A percentile compares a stretch with the other conserved stretches of the same genome.
Evolutionary conservation across 108 stramenopile genomes (phyloP).

Genomic region (Nitzschia sp.): DNA sequence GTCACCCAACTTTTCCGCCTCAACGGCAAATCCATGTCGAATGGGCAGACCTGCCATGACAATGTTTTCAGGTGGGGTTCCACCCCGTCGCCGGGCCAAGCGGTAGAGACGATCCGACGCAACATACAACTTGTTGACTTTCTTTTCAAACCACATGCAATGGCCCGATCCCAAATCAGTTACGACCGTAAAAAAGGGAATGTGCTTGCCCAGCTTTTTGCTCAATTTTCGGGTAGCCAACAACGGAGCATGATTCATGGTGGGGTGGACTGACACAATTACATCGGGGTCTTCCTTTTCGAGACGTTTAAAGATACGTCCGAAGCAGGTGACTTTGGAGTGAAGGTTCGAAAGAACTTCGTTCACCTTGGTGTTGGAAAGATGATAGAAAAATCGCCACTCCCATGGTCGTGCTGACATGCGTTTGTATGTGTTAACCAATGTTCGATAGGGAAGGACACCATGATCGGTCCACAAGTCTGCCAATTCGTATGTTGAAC

Average conservation of each 20-base stretch:
- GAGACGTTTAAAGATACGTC: slow-evolving; percentile 59
- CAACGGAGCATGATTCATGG: slow-evolving; percentile 90
- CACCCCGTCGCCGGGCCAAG: slow-evolving; percentile 66
- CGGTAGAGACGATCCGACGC: slow-evolving; percentile 76
- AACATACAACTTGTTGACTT: slow-evolving; percentile 87
- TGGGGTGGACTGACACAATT: slow-evolving; percentile 91
- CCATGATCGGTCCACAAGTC: slow-evolving; percentile 84
- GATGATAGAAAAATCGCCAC: slow-evolving; percentile 85
- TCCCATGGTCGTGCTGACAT: slow-evolving; percentile 83
- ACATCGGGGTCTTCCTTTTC: slow-evolving; percentile 79
- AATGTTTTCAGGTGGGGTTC: slow-evolving; percentile 79
- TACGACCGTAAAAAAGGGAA: slow-evolving; percentile 94
- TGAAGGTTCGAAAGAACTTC: slow-evolving; percentile 60
- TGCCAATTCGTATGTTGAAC: slow-evolving; percentile 81
- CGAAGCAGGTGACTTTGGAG: slow-evolving; percentile 58
- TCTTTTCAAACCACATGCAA: slow-evolving; percentile 90
- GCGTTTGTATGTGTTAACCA: slow-evolving; percentile 75
- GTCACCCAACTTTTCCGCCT: slow-evolving; percentile 69
- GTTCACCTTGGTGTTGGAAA: slow-evolving; percentile 66
- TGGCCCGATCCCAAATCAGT: slow-evolving; percentile 95
- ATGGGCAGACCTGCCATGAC: slow-evolving; percentile 93
- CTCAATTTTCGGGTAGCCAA: slow-evolving; percentile 55
- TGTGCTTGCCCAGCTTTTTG: slow-evolving; percentile 57
- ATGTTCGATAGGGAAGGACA: slow-evolving; percentile 51
- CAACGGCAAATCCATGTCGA: slow-evolving; percentile 81